phyloP scores from a whole-genome alignment of 345 rosid genomes.

The Excoecaria agallocha region DNA sequence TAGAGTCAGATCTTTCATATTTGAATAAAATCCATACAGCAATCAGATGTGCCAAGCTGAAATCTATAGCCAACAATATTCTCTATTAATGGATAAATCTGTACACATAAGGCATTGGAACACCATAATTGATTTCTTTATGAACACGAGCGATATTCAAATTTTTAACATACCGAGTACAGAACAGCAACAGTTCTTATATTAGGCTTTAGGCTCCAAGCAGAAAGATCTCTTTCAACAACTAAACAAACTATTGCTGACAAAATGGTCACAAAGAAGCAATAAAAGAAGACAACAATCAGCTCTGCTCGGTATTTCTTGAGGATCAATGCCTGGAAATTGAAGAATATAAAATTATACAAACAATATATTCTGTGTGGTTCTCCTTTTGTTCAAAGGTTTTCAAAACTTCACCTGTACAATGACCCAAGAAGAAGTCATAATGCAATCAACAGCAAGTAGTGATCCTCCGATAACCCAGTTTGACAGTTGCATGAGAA shows the following conservation, averaged over 20 bases:
- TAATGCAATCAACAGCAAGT: slow-evolving; percentile 48
- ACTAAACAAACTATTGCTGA: slow-evolving; percentile 28
- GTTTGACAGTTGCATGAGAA: slow-evolving; percentile 29
- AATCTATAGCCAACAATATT: neutral
- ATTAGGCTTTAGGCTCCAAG: slow-evolving; percentile 41
- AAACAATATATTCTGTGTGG: neutral
- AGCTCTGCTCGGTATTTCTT: slow-evolving; percentile 35
- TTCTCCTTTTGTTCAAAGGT: neutral
- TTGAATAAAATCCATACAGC: neutral
- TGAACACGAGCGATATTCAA: neutral
- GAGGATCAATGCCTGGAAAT: slow-evolving; percentile 30
- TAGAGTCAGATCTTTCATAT: neutral
- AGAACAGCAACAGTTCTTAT: slow-evolving; percentile 28
- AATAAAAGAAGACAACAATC: slow-evolving; percentile 21
- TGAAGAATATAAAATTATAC: neutral
- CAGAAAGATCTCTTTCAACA: slow-evolving; percentile 31
- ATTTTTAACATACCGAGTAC: slow-evolving; percentile 25
- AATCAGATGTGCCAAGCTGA: slow-evolving; percentile 5
- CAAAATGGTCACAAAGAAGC: slow-evolving; percentile 24
- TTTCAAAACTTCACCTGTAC: slow-evolving; percentile 41
- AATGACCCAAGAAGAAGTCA: slow-evolving; percentile 42
- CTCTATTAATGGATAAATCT: neutral
- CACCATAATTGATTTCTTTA: neutral
- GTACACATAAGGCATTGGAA: neutral
- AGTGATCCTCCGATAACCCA: slow-evolving; percentile 66